Base-by-base conservation (phyloP, 768 basidiomycete genomes). In the Leccinum ochraceum region DNA sequence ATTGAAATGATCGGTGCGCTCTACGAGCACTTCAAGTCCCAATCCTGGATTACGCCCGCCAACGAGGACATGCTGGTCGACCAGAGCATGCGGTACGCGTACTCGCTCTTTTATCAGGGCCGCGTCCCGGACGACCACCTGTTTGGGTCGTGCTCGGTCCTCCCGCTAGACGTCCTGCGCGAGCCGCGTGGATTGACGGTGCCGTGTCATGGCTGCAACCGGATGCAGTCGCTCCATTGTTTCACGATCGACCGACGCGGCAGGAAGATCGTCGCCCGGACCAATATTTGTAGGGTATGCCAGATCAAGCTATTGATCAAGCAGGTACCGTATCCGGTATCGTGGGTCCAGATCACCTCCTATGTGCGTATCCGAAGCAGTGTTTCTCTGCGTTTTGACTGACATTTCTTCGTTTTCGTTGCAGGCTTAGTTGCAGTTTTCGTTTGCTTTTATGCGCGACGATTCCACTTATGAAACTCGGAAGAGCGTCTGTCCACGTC, bases 1-100 rank as follows among this genome's bases (percentile, higher is more conserved):
- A 75, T 80, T 50, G 69, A 71, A 32, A 70, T 79, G 60, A 75
- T 81, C 56, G 70, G 66, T 13, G 60, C 67, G 2, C 70, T 80
- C 24, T 76, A 77, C 64, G 66, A 69, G 4, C 65, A 74, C 52
- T 80, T 81, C 59, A 62, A 62, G 9, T 13, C 62, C 37, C 20
- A 59, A 8, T 54, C 55, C 0, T 73, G 72, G 70, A 70, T 73
- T 55, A 74, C 66, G 0, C 20, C 52, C 1, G 3, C 3, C 46
- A 69, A 65, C 24, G 62, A 67, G 16, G 59, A 13, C 13, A 6
- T 10, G 1, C 56, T 73, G 28, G 60, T 66, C 14, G 65, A 67
- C 3, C 62, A 73, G 26, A 74, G 72, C 60, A 69, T 68, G 66
- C 72, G 72, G 6, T 73, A 73, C 17, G 72, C 70, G 0, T 52